A percentile compares a stretch with the other conserved stretches of the same genome.
phyloP scores from a whole-genome alignment of 202 grass and related monocot genomes.

The Musa balbisiana region DNA sequence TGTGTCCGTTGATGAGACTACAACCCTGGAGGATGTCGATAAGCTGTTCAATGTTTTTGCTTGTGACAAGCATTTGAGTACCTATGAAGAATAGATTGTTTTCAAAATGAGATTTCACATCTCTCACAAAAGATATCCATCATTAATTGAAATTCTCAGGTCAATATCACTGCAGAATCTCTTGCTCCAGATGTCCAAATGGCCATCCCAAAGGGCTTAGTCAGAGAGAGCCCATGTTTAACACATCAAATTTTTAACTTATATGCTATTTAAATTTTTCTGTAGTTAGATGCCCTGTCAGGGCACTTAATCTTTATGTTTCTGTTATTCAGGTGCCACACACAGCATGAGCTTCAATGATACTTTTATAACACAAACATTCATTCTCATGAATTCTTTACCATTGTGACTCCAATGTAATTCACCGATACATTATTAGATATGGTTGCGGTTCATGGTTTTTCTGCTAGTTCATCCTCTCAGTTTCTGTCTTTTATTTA shows the following conservation, averaged over 20 bases:
- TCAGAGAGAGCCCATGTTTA: conserved; percentile 75
- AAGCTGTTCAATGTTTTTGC: conserved; percentile 86
- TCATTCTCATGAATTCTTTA: not conserved
- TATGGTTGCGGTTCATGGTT: no score
- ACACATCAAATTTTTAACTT: conserved; percentile 84
- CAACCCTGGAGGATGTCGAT: conserved; percentile 82
- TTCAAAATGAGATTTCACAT: conserved; percentile 4
- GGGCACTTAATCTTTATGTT: conserved; percentile 5
- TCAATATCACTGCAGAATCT: conserved; percentile 79
- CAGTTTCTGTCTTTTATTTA: no score
- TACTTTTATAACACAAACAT: conserved; percentile 38
- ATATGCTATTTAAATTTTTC: conserved; percentile 27
- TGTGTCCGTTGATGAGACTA: conserved; percentile 89
- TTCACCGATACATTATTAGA: not conserved
- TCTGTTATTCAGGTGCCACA: conserved; percentile 68
- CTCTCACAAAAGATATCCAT: conserved; percentile 5
- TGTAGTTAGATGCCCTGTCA: not conserved
- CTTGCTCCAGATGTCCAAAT: conserved; percentile 61
- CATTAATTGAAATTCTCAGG: conserved; percentile 48
- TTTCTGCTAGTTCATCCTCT: no score
- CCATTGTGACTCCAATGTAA: not conserved
- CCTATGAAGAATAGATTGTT: not conserved
- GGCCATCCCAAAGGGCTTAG: conserved; percentile 54
- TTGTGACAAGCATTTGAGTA: conserved; percentile 74
- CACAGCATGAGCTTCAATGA: conserved; percentile 91